Evolutionary conservation across 305 asterid genomes (phyloP).

Genomic region (Salvia sclarea): DNA sequence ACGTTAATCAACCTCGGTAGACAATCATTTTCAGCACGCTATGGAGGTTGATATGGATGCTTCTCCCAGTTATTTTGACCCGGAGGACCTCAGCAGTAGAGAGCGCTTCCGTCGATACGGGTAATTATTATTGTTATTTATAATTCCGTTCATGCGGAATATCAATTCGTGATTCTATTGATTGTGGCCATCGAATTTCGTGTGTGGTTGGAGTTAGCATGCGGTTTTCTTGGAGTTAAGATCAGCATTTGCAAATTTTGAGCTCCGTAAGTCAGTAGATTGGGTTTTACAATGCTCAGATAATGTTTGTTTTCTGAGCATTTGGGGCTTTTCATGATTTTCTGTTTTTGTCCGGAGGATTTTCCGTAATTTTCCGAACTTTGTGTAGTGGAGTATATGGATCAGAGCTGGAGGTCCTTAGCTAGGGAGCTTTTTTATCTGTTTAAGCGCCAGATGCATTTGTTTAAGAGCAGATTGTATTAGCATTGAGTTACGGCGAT

Average conservation of each 20-base stretch:
- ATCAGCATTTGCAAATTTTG: conserved; percentile 6
- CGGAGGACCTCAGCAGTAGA: conserved; percentile 69
- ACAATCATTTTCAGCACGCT: not conserved
- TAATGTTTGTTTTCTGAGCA: not conserved
- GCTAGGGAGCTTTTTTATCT: not conserved
- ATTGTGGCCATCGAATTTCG: not conserved
- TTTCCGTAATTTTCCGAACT: not conserved
- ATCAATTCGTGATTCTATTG: not conserved
- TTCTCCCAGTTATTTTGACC: conserved; percentile 70
- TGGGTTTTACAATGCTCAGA: conserved; percentile 4
- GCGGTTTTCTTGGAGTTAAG: conserved; percentile 1
- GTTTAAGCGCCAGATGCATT: not conserved
- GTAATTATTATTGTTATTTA: conserved; percentile 32
- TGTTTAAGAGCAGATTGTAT: not conserved
- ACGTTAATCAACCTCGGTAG: not conserved
- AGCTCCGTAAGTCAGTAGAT: not conserved
- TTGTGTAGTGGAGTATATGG: not conserved
- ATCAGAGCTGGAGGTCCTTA: not conserved
- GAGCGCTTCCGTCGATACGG: conserved; percentile 95
- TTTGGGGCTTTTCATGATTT: not conserved
- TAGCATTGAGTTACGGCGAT: not conserved
- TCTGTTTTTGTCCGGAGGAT: not conserved
- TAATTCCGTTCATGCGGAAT: not conserved
- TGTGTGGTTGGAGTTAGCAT: conserved; percentile 2
- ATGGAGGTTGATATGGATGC: conserved; percentile 79